Base-by-base conservation (phyloP, 2,329 filamentous ascomycete species). In the Ascomycota sp. region DNA sequence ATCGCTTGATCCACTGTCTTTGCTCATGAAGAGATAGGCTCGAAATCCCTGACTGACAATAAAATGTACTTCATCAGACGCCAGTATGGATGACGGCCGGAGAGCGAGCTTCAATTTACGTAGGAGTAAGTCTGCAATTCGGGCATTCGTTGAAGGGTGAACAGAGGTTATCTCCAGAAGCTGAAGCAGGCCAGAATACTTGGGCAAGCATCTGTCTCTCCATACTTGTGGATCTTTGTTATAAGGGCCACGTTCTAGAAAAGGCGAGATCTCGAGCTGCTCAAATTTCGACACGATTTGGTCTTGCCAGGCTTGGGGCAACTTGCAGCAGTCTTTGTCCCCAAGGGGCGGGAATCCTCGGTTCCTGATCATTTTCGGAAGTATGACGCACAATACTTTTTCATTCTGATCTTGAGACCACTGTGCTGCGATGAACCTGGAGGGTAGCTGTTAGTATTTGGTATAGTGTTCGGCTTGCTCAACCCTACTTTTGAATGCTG, bases 21-120 rank as follows among this genome's bases (percentile, higher is more conserved):
- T 63, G 30, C 63, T 69, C 61, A 80, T 70, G 29, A 67, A 61
- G 19, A 81, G 59, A 40, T 83, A 80, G 4, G 75, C 68, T 33
- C 68, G 69, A 43, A 89, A 81, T 0, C 78, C 80, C 38, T 73
- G 72, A 8, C 76, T 78, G 33, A 75, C 62, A 29, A 80, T 77
- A 38, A 89, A 82, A 23, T 69, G 62, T n/a, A 70, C 66, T 43
- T 75, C 65, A 36, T 75, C 65, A 3, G 66, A 69, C 2, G 63
- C 59, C 30, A 70, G 51, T 8, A 63, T 60, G 5, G 64, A 64
- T 2, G 68, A 69, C 7, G 71, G 69, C 13, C 67, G 58, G 27
- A 81, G 52, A 0, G 74, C 70, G 17, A 74, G 59, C 39, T 71
- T 69, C 24, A 81, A 50, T 42, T 78, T 78, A 32, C 65, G 59